Evolutionary conservation across 768 basidiomycete species (phyloP), one percentile per base, ranked within the genome.

Genomic region (Panaeolus papilionaceus): DNA sequence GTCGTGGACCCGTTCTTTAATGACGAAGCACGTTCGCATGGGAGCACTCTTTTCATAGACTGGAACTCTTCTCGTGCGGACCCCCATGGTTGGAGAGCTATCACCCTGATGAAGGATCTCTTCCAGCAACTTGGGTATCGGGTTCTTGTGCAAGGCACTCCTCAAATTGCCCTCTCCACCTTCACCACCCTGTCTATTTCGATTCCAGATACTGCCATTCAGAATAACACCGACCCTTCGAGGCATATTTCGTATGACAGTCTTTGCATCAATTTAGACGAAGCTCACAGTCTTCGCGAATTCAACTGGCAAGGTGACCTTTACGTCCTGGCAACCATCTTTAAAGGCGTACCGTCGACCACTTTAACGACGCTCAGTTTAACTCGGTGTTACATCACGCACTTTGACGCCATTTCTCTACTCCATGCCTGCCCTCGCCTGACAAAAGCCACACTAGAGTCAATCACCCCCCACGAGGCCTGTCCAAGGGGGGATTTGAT

Each of bases 241-340:
- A 58, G 54, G 14, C 54, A 58, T 4, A 58, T 58, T 1, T 14
- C 54, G 3, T 58, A 28, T 12, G 54, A 58, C 26, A 33, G 54
- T 37, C 54, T 58, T 18, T 11, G 28, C 11, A 58, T 58, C 54
- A 12, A 58, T 16, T 4, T 58, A 11, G 54, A 58, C 14, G 54
- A 58, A 33, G 54, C 54, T 33, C 28, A 28, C 28, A 58, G 16
- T 16, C 54, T 58, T 58, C 54, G 54, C 11, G 54, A 58, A 6
- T 58, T 58, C 28, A 58, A 58, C 54, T 58, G 54, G 54, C 54
- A 58, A 14, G 54, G 54, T 14, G 54, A 58, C 33, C 54, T 58
- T 8, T 58, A 58, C 10, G 54, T 58, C 5, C 16, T 58, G 26
- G 54, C 54, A 4, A 58, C 54, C 26, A 58, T 58, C 26, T 58